A percentile compares a stretch with the other conserved stretches of the same genome.
These are phyloP conservation scores for Trametes coccinea DNA, from an alignment of 768 basidiomycete genomes.

Conservation along the genomic window DNA sequence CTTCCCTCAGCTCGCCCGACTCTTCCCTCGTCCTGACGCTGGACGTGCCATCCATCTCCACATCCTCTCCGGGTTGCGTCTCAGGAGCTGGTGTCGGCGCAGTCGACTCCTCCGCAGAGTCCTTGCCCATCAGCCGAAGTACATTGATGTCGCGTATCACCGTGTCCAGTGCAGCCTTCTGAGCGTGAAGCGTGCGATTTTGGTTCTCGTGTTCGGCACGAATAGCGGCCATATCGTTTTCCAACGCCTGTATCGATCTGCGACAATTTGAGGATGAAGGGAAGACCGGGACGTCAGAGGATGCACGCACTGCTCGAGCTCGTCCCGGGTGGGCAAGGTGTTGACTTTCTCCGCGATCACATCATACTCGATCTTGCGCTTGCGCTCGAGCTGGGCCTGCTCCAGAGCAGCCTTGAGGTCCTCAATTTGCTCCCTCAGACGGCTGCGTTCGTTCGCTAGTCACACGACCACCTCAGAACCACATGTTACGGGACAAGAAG, in stretches of 20 bases:
- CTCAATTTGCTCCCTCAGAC: conserved; percentile 67
- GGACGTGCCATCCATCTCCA: conserved; percentile 25
- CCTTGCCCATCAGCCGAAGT: conserved; percentile 67
- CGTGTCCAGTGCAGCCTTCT: conserved; percentile 64
- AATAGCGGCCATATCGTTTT: conserved; percentile 79
- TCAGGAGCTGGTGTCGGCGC: conserved; percentile 54
- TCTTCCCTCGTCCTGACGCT: conserved; percentile 24
- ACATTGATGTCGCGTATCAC: conserved; percentile 64
- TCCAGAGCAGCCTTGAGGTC: conserved; percentile 76
- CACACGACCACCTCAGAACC: conserved; percentile 12
- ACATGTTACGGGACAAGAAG: not conserved
- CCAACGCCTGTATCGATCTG: conserved; percentile 68
- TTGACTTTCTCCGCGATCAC: conserved; percentile 81
- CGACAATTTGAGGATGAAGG: not conserved
- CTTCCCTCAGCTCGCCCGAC: conserved; percentile 27
- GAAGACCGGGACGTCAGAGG: not conserved
- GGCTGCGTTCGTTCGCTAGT: conserved; percentile 70
- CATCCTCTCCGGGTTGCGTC: conserved; percentile 27
- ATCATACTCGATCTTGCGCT: conserved; percentile 86
- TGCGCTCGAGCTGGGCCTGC: conserved; percentile 73
- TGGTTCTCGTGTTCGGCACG: conserved; percentile 74
- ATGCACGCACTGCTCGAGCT: conserved; percentile 67
- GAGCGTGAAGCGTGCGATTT: conserved; percentile 61
- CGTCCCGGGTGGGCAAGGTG: conserved; percentile 70
- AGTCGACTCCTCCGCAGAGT: conserved; percentile 43